phyloP scores from a whole-genome alignment of 208 protist genomes.

The Acanthamoeba royreba region DNA sequence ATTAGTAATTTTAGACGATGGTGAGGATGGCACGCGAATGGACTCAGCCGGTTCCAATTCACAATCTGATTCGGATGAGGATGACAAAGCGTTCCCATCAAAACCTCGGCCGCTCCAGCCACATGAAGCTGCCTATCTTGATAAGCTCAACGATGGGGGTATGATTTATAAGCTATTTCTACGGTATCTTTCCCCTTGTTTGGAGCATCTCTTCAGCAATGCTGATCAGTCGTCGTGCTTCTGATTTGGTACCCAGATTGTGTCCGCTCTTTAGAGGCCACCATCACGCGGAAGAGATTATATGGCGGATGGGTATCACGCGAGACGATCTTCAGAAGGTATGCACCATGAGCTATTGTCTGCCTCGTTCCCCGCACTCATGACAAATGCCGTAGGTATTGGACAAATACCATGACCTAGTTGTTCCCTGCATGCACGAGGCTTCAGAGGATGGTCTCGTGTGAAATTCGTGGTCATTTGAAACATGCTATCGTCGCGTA shows the following conservation, averaged over 20 bases:
- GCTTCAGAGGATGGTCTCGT: background rate
- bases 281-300: background rate
- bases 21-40: too few relatives aligned
- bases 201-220: background rate
- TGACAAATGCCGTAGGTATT: background rate
- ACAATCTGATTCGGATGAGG: too few relatives aligned
- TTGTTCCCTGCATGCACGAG: background rate
- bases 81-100: background rate
- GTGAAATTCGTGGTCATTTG: too few relatives aligned
- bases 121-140: background rate
- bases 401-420: background rate
- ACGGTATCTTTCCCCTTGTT: background rate
- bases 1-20: too few relatives aligned
- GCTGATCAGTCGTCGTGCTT: background rate
- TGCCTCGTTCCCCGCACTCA: background rate
- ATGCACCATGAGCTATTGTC: background rate
- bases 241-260: background rate
- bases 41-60: too few relatives aligned
- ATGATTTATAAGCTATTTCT: background rate
- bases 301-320: background rate
- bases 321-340: constrained; percentile 1
- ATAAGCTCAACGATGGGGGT: background rate
- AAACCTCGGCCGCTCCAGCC: background rate
- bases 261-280: constrained; percentile 8
- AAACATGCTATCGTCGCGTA: too few relatives aligned